phyloP scores from a whole-genome alignment of 2,329 filamentous ascomycete species.

The Aspergillus costaricaensis region DNA sequence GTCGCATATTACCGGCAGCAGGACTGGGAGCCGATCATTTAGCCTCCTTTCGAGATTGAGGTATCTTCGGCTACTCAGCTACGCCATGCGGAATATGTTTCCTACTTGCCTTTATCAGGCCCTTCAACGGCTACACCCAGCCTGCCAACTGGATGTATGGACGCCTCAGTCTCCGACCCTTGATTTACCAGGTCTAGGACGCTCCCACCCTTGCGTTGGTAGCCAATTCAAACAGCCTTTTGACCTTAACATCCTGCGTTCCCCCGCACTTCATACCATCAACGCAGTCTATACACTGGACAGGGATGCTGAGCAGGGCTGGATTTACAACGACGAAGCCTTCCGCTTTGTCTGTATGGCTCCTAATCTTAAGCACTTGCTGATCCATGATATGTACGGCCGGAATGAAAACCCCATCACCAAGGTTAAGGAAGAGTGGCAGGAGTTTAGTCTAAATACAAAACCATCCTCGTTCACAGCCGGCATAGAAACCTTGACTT shows the following conservation, averaged over 20 bases:
- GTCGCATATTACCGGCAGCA: too few species aligned
- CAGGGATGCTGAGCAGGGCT: neutral
- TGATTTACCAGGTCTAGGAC: neutral
- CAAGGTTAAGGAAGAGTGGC: neutral
- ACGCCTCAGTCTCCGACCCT: neutral
- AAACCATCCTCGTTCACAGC: too few species aligned
- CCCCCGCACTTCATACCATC: neutral
- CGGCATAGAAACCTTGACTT: neutral
- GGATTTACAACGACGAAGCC: neutral
- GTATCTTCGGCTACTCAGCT: neutral
- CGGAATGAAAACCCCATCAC: fast-evolving
- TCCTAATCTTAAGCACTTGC: conserved; percentile 4
- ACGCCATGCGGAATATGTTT: neutral
- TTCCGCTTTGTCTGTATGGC: conserved; percentile 2
- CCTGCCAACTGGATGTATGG: conserved; percentile 8
- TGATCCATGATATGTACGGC: neutral
- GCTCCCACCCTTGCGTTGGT: neutral
- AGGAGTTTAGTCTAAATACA: neutral
- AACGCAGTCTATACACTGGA: neutral
- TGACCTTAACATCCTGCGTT: neutral
- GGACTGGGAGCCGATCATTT: neutral
- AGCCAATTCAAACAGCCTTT: neutral
- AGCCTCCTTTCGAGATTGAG: neutral
- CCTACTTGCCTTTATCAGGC: neutral
- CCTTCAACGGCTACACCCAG: conserved; percentile 3